Percentiles rank a stretch among this genome's conserved stretches.
phyloP scores from a whole-genome alignment of 176 grass and related monocot species.

The Phoenix dactylifera region DNA sequence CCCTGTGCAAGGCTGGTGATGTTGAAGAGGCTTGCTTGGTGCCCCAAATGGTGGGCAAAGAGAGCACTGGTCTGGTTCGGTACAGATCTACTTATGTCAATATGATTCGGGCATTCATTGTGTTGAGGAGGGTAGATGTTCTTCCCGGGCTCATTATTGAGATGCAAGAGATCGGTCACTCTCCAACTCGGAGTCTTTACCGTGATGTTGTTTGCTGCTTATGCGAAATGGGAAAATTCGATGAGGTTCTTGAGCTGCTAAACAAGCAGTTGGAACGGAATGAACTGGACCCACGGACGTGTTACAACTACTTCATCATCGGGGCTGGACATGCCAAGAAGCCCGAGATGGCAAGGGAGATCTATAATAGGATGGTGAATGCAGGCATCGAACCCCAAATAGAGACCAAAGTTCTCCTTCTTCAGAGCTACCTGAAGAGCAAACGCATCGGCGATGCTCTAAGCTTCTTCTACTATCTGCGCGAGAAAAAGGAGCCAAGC shows the following conservation, averaged over 20 bases:
- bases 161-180: constrained; percentile 88
- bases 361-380: constrained; percentile 64
- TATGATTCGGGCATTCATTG: constrained; percentile 62
- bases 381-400: constrained; percentile 50
- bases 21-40: constrained; percentile 46
- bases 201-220: constrained; percentile 54
- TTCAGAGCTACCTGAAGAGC: constrained; percentile 73
- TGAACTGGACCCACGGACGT: constrained; percentile 38
- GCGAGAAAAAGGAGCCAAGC: constrained; percentile 40
- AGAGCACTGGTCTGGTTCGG: constrained; percentile 32
- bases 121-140: constrained; percentile 46
- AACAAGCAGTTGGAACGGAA: constrained; percentile 53
- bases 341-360: constrained; percentile 57
- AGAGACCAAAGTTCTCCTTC: constrained; percentile 56
- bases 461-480: constrained; percentile 48
- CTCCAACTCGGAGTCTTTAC: constrained; percentile 56
- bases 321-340: constrained; percentile 64
- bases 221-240: constrained; percentile 52
- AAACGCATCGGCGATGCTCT: constrained; percentile 67
- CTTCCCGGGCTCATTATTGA: constrained; percentile 71
- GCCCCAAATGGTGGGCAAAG: constrained; percentile 41
- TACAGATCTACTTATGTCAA: constrained; percentile 72
- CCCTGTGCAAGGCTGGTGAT: constrained; percentile 70
- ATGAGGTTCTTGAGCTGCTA: constrained; percentile 56
- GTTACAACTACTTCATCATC: constrained; percentile 78